These are phyloP conservation scores for Cercospora sp. DNA, from an alignment of 2,329 filamentous ascomycete species.

Conservation along the genomic window DNA sequence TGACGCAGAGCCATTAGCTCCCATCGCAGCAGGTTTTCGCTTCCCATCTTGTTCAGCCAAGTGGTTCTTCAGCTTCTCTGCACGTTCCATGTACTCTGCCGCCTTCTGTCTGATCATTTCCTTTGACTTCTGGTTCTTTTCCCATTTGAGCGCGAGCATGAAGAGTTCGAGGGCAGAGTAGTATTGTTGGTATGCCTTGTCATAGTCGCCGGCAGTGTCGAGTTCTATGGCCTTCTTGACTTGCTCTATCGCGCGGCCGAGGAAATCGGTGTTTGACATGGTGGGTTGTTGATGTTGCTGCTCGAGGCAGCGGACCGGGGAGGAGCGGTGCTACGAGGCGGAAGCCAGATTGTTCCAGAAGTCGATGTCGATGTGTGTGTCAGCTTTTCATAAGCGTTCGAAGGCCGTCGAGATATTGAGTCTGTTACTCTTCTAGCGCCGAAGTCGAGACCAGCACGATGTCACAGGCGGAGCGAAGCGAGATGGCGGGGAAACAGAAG, in stretches of 20 bases:
- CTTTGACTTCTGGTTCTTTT: conserved; percentile 97
- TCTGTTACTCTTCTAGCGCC: conserved; percentile 3
- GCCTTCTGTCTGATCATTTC: conserved; percentile 96
- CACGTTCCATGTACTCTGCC: conserved; percentile 95
- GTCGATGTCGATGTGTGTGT: neutral
- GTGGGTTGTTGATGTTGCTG: conserved; percentile 12
- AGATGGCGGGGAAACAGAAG: conserved; percentile 18
- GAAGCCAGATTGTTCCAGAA: neutral
- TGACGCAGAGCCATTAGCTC: conserved; percentile 67
- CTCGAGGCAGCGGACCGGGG: conserved; percentile 13
- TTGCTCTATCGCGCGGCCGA: conserved; percentile 92
- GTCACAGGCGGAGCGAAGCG: conserved; percentile 15
- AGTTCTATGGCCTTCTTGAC: conserved; percentile 97
- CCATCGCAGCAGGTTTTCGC: conserved; percentile 71
- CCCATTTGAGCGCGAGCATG: conserved; percentile 99
- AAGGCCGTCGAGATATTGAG: neutral
- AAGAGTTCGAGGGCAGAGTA: conserved; percentile 95
- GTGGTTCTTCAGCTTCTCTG: conserved; percentile 95
- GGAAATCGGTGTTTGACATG: conserved; percentile 97
- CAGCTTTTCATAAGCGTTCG: neutral
- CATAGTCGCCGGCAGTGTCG: conserved; percentile 93
- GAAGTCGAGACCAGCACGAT: conserved; percentile 15
- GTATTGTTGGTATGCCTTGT: conserved; percentile 94
- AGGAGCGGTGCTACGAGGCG: neutral
- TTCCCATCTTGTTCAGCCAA: conserved; percentile 69